Base-by-base conservation (phyloP, 2,329 filamentous ascomycete genomes). In the Mycosphaerelloides madeirae region DNA sequence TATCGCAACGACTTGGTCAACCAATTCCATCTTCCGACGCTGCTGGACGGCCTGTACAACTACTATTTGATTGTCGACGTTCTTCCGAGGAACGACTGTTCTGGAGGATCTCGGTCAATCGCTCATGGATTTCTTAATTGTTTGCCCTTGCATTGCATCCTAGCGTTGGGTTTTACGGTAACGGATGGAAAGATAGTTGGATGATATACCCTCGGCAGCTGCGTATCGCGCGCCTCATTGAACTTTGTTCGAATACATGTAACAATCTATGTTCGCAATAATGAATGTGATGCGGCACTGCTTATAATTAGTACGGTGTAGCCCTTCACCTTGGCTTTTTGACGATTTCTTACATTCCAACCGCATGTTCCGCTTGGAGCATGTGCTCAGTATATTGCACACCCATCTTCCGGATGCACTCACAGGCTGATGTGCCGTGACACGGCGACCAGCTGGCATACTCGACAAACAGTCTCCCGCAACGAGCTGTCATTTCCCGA, bases 121-220 rank as follows among this genome's bases (percentile, higher is more conserved):
- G 12, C 19, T 18, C 19, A 35, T 18, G 15, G 33, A 18, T 9
- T 18, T 35, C 8, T 6, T 35, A 35, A 3, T 6, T 35, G 33
- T 5, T n/a, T 18, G 13, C 16, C 3, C 15, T 18, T 18, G 11
- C 33, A 19, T 16, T 19, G 33, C 33, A 35, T 35, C 31, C 14
- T 6, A 15, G 33, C 33, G 33, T 35, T 35, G 33, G 33, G 14
- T 35, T 12, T 35, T 35, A 18, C 3, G 33, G 33, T 18, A 18
- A 35, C 19, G 11, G 15, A 16, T 14, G 14, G 6, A 6, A 6
- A 35, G 15, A 12, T 35, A n/a, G 33, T 35, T 35, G 33, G 33
- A 35, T 35, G 33, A 35, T 35, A 35, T 35, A 35, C 33, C 33
- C 33, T 6, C 12, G 33, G 33, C 33, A 18, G 33, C 33, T 35